Conservation (phyloP, 2,329 filamentous ascomycete genomes). For the Aspergillus proliferans region DNA sequence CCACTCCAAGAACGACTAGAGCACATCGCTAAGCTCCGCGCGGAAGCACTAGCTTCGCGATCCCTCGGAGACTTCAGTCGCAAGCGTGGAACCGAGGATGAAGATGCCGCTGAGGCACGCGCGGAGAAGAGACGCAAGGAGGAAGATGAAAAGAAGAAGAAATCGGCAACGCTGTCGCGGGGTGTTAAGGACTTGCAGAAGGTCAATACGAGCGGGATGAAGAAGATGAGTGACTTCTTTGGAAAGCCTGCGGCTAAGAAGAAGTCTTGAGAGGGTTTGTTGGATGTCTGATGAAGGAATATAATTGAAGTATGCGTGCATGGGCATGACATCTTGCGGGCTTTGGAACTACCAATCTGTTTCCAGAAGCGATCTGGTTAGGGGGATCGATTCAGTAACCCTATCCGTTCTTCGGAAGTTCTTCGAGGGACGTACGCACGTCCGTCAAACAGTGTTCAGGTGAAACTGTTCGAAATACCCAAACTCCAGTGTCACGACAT, state of each 20-base stretch:
- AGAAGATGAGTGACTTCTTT: slow-evolving; percentile 94
- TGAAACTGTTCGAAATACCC: too few relatives aligned
- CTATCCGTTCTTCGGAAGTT: too few relatives aligned
- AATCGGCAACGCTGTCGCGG: slow-evolving; percentile 66
- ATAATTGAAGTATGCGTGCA: too few relatives aligned
- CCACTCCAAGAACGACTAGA: slow-evolving; percentile 65
- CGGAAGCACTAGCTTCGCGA: slow-evolving; percentile 64
- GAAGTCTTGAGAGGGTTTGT: slow-evolving; percentile 20
- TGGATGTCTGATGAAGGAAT: neutral
- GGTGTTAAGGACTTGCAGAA: slow-evolving; percentile 79
- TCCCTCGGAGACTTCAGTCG: slow-evolving; percentile 45
- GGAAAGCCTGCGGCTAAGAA: slow-evolving; percentile 51
- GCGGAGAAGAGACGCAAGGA: slow-evolving; percentile 77
- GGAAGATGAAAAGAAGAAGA: slow-evolving; percentile 84
- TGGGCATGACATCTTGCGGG: too few relatives aligned
- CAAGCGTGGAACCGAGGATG: slow-evolving; percentile 37
- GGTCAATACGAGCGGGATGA: slow-evolving; percentile 88
- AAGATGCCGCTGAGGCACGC: slow-evolving; percentile 42
- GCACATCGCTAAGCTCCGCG: slow-evolving; percentile 59
- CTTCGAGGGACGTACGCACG: too few relatives aligned
- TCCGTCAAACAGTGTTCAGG: too few relatives aligned
- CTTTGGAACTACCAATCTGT: neutral
- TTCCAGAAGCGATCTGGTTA: neutral
- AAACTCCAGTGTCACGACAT: too few relatives aligned
- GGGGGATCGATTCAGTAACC: too few relatives aligned